Evolutionary conservation across 768 basidiomycete genomes (phyloP).

Genomic region (Tulasnella calospora): DNA sequence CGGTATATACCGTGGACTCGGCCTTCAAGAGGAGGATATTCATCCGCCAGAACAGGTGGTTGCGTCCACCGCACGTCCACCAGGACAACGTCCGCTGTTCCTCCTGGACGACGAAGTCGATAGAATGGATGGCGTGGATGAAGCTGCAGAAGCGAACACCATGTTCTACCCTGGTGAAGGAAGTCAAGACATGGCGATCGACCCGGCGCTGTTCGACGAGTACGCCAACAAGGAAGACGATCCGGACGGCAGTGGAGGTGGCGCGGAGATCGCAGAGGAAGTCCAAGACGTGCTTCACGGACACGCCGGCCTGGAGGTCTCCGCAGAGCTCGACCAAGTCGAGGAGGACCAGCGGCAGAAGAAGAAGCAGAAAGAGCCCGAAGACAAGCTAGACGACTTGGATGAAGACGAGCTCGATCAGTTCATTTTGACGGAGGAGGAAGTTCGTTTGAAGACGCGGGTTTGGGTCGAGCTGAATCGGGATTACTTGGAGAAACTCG

Average conservation of each 20-base stretch:
- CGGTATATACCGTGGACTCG: slow-evolving; percentile 19
- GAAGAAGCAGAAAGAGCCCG: slow-evolving; percentile 28
- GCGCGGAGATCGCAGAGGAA: slow-evolving; percentile 27
- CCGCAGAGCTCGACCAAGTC: slow-evolving; percentile 1
- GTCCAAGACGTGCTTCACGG: slow-evolving; percentile 7
- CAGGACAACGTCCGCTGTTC: slow-evolving; percentile 17
- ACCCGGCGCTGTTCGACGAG: slow-evolving; percentile 29
- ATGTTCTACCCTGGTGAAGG: neutral
- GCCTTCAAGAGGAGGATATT: slow-evolving; percentile 8
- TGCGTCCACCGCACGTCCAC: neutral
- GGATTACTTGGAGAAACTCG: slow-evolving; percentile 84
- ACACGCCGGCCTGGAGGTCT: neutral
- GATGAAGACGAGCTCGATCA: slow-evolving; percentile 86
- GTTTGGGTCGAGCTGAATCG: slow-evolving; percentile 92
- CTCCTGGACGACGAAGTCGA: slow-evolving; percentile 17
- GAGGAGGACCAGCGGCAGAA: slow-evolving; percentile 22
- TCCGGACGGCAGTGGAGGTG: slow-evolving; percentile 32
- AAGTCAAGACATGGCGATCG: neutral
- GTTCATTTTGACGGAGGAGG: slow-evolving; percentile 67
- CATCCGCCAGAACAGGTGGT: neutral
- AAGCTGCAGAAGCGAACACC: slow-evolving; percentile 7
- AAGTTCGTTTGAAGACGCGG: slow-evolving; percentile 79
- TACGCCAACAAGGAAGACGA: slow-evolving; percentile 33
- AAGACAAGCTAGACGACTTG: slow-evolving; percentile 38
- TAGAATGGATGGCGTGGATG: neutral